These are phyloP conservation scores for Brettanomyces anomalus DNA, from an alignment of 805 yeast species.

Conservation along the genomic window DNA sequence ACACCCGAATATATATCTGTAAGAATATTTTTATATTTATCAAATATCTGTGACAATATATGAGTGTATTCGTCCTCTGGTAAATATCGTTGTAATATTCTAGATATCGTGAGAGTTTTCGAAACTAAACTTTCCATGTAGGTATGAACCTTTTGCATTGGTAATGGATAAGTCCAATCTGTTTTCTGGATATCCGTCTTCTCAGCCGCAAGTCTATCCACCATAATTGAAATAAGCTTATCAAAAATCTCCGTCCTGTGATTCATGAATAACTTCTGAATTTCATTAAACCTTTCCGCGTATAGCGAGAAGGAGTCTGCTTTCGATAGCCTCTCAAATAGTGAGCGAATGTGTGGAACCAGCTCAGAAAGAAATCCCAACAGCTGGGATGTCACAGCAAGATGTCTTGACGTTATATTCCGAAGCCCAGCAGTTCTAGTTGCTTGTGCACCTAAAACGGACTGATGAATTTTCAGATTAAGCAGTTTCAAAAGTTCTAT, in stretches of 20 bases:
- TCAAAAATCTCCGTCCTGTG: conserved; percentile 56
- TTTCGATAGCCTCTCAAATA: conserved; percentile 20
- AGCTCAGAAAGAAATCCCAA: conserved; percentile 37
- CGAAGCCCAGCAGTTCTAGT: conserved; percentile 63
- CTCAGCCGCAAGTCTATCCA: conserved; percentile 48
- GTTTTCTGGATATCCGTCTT: conserved; percentile 36
- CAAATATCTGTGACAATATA: conserved; percentile 42
- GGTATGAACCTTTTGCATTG: conserved; percentile 40
- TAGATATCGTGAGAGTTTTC: conserved; percentile 56
- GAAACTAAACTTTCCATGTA: conserved; percentile 61
- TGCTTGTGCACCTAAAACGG: conserved; percentile 69
- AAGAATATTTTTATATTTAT: conserved; percentile 47
- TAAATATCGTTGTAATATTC: conserved; percentile 49
- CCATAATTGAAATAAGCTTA: conserved; percentile 63
- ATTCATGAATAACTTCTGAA: conserved; percentile 37
- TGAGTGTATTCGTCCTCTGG: conserved; percentile 38
- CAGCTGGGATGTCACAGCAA: conserved; percentile 61
- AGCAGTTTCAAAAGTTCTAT: conserved; percentile 38
- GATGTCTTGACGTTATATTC: conserved; percentile 65
- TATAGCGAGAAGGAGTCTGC: conserved; percentile 22
- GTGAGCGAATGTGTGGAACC: conserved; percentile 27
- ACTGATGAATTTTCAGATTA: conserved; percentile 47
- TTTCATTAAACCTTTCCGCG: conserved; percentile 30
- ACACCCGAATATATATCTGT: conserved; percentile 43
- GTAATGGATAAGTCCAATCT: conserved; percentile 41